Percentiles rank a stretch among this genome's conserved stretches.
Evolutionary conservation across 2,329 filamentous ascomycete genomes (phyloP).

Genomic region (Myriosclerotinia curreyana): DNA sequence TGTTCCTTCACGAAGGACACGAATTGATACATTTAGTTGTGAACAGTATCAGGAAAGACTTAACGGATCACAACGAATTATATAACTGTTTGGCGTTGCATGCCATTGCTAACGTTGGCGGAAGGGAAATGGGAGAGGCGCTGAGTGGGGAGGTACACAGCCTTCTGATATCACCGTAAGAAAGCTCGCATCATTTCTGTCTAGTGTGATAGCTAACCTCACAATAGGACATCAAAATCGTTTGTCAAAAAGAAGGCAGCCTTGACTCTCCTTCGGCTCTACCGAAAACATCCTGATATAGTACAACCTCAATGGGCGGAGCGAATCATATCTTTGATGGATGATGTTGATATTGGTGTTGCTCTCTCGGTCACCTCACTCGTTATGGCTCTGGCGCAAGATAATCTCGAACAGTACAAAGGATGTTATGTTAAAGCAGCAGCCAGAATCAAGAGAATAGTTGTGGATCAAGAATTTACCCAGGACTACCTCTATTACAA

Average conservation of each 20-base stretch:
- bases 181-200: conserved; percentile 30
- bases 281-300: conserved; percentile 90
- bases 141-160: conserved; percentile 88
- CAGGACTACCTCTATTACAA: conserved; percentile 98
- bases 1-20: conserved; percentile 96
- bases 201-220: conserved; percentile 15
- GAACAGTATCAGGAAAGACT: conserved; percentile 96
- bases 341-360: conserved; percentile 90
- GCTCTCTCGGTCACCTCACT: conserved; percentile 93
- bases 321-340: conserved; percentile 97
- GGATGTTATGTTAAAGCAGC: conserved; percentile 94
- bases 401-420: conserved; percentile 90
- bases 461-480: conserved; percentile 85
- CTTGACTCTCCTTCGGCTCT: conserved; percentile 84
- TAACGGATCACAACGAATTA: conserved; percentile 91
- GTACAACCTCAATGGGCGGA: conserved; percentile 97
- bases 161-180: conserved; percentile 89
- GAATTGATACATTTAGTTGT: conserved; percentile 94
- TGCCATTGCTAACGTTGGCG: conserved; percentile 95
- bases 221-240: conserved; percentile 72
- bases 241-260: conserved; percentile 99
- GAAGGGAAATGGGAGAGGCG: conserved; percentile 95
- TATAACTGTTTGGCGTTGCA: conserved; percentile 97
- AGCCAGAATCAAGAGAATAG: conserved; percentile 79
- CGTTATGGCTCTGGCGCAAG: conserved; percentile 90